Percentiles rank a stretch among this genome's conserved stretches.
Evolutionary conservation across 208 protist species (phyloP).

Genomic region (Leishmania gerbilli): DNA sequence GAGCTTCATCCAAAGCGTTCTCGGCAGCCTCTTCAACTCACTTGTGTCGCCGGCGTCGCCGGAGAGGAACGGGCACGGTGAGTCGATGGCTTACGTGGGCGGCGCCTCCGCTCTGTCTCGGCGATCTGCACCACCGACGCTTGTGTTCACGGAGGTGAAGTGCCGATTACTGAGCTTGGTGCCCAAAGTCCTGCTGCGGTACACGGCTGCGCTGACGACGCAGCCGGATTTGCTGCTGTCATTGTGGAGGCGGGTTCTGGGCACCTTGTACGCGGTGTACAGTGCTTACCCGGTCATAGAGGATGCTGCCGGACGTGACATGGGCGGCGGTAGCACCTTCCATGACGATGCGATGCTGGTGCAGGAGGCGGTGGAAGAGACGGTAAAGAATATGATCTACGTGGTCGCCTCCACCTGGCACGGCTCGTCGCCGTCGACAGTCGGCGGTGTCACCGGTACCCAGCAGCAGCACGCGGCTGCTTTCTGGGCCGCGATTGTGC

Average conservation of each 20-base stretch:
- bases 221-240: constrained; percentile 40
- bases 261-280: constrained; percentile 78
- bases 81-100: neutral
- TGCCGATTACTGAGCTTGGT: constrained; percentile 72
- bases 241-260: constrained; percentile 76
- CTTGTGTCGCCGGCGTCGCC: constrained; percentile 11
- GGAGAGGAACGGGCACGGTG: constrained; percentile 1
- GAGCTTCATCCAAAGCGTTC: constrained; percentile 1
- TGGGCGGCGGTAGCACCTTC: neutral
- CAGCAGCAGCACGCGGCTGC: constrained; percentile 13
- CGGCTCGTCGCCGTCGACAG: neutral
- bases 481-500: constrained; percentile 49
- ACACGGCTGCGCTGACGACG: constrained; percentile 35
- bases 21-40: constrained; percentile 22
- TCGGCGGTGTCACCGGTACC: neutral
- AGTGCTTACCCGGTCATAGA: constrained; percentile 33
- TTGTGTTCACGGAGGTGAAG: constrained; percentile 52
- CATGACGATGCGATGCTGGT: constrained; percentile 50
- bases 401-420: constrained; percentile 47
- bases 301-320: neutral
- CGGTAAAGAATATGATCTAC: constrained; percentile 88
- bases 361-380: constrained; percentile 83
- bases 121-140: constrained; percentile 2
- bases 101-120: neutral
- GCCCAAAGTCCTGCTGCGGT: constrained; percentile 73